phyloP scores from a whole-genome alignment of 2,329 filamentous ascomycete species.

The Stenocarpella maydis region DNA sequence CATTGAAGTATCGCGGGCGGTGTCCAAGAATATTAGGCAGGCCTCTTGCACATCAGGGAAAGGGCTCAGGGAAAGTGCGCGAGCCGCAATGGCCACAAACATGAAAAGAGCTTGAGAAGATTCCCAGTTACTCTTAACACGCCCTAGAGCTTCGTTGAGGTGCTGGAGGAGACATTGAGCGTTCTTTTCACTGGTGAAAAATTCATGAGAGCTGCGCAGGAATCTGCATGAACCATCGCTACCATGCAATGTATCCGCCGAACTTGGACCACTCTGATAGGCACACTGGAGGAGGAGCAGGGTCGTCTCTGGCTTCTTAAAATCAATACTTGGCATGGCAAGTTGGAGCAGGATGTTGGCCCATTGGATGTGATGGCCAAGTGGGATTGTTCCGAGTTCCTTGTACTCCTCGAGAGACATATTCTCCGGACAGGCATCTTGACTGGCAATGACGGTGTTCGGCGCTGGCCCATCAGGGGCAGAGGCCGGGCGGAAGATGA shows the following conservation, averaged over 20 bases:
- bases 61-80: conserved; percentile 52
- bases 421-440: conserved; percentile 54
- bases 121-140: conserved; percentile 61
- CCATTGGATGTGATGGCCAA: conserved; percentile 61
- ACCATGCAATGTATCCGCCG: not conserved
- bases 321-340: conserved; percentile 54
- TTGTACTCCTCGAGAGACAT: conserved; percentile 64
- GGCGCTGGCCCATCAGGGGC: conserved; percentile 41
- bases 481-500: conserved; percentile 45
- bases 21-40: conserved; percentile 43
- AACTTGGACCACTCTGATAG: conserved; percentile 54
- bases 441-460: conserved; percentile 62
- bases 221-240: fast-evolving
- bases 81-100: conserved; percentile 51
- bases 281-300: conserved; percentile 58
- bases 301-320: conserved; percentile 57
- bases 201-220: not conserved
- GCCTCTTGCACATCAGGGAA: not conserved
- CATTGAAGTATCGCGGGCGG: conserved; percentile 45
- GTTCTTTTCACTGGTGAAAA: conserved; percentile 41
- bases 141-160: conserved; percentile 44
- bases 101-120: conserved; percentile 50
- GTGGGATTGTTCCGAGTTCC: conserved; percentile 56
- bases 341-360: conserved; percentile 63
- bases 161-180: conserved; percentile 43